phyloP scores from a whole-genome alignment of 345 rosid genomes.

The Syzygium aqueum region DNA sequence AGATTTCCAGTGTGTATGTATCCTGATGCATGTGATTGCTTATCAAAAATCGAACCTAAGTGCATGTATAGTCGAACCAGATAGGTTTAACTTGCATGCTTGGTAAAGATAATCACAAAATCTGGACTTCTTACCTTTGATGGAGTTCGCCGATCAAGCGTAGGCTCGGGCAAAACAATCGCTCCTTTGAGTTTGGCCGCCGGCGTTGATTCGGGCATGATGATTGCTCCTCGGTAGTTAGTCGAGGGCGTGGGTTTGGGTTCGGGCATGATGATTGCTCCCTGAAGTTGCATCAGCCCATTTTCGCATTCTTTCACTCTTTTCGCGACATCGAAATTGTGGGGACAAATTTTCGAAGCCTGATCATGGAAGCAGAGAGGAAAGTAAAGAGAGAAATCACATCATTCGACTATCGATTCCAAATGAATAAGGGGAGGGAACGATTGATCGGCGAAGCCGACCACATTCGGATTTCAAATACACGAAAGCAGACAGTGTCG shows the following conservation, averaged over 20 bases:
- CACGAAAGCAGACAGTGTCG: background rate
- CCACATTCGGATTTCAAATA: background rate
- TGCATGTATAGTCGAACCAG: background rate
- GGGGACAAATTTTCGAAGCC: background rate
- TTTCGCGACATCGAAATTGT: background rate
- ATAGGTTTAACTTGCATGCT: background rate
- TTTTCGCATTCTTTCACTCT: constrained; percentile 1
- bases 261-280: background rate
- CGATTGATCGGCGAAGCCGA: background rate
- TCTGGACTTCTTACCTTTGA: background rate
- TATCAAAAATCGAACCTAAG: accelerated
- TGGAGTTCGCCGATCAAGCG: background rate
- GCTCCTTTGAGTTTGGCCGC: background rate
- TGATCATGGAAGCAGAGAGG: background rate
- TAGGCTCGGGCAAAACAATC: background rate
- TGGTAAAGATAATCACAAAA: background rate
- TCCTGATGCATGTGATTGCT: background rate
- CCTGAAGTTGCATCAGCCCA: background rate
- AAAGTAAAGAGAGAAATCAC: background rate
- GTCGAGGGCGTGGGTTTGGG: background rate
- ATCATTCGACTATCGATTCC: background rate
- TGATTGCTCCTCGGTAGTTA: background rate
- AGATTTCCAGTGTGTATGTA: background rate
- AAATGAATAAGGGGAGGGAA: background rate
- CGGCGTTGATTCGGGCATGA: background rate